phyloP scores from a whole-genome alignment of 2,329 filamentous ascomycete genomes.

The Kalmusia sp. region DNA sequence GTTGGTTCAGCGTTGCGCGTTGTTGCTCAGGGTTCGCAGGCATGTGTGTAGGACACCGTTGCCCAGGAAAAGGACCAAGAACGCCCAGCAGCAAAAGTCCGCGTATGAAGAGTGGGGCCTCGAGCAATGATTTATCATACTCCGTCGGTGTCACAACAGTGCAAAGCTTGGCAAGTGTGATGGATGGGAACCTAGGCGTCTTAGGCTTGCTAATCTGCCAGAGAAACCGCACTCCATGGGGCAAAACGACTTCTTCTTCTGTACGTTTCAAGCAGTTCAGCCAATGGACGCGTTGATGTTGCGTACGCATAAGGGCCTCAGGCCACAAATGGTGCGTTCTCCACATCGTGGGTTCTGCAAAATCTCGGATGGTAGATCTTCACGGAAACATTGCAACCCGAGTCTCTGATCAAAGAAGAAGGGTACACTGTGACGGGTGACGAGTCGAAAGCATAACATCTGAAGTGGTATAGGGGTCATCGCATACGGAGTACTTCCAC shows the following conservation, averaged over 20 bases:
- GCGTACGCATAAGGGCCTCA: conserved; percentile 14
- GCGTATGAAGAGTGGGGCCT: not conserved
- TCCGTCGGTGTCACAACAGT: not conserved
- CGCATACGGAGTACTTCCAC: not conserved
- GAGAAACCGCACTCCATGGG: conserved; percentile 11
- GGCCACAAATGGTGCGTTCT: conserved; percentile 13
- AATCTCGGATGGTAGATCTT: conserved; percentile 11
- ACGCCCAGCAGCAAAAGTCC: not conserved
- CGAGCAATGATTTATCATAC: conserved; percentile 3
- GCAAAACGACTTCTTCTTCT: conserved; percentile 16
- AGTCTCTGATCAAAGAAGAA: conserved; percentile 2
- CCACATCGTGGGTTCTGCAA: not conserved
- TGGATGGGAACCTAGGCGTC: conserved; percentile 12
- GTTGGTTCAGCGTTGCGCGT: not conserved
- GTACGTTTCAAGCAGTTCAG: not conserved
- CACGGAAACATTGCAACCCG: conserved; percentile 14
- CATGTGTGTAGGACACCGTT: not conserved
- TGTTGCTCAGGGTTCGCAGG: not conserved
- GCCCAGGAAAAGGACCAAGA: not conserved
- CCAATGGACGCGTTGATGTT: conserved; percentile 9
- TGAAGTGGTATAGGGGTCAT: not conserved
- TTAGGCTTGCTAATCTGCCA: conserved; percentile 20
- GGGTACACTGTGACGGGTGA: not conserved
- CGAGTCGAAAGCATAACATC: not conserved
- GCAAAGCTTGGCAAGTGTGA: conserved; percentile 11